phyloP scores from a whole-genome alignment of 2,329 filamentous ascomycete genomes.

The Pseudocercospora cruenta region DNA sequence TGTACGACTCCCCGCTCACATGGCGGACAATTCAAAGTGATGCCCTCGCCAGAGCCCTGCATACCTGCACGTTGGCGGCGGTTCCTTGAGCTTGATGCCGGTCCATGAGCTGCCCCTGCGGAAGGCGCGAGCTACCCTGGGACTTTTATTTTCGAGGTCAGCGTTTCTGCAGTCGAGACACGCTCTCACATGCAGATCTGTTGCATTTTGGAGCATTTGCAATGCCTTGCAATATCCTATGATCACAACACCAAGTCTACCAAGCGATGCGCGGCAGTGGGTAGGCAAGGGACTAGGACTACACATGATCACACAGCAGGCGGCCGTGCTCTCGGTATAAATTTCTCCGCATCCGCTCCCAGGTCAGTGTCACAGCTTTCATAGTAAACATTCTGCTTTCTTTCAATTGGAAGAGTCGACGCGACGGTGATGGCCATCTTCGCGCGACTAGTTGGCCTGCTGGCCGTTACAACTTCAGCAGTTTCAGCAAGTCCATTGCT shows the following conservation, averaged over 20 bases:
- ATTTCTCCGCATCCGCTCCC: slow-evolving; percentile 12
- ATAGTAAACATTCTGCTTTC: slow-evolving; percentile 7
- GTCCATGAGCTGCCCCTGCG: slow-evolving; percentile 3
- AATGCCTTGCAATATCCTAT: background rate
- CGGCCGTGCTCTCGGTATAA: slow-evolving; percentile 16
- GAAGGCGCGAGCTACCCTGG: slow-evolving; percentile 1
- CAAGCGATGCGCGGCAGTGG: background rate
- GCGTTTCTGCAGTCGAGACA: background rate
- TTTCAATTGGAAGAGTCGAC: background rate
- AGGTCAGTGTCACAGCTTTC: background rate
- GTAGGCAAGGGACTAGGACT: background rate
- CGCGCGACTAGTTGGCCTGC: slow-evolving; percentile 19
- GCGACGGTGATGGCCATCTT: slow-evolving; percentile 23
- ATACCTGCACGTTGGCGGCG: slow-evolving; percentile 4
- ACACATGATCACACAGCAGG: background rate
- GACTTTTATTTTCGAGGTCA: background rate
- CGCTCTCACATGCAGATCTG: slow-evolving; percentile 4
- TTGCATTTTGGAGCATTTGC: background rate
- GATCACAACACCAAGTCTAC: slow-evolving; percentile 1
- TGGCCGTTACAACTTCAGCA: slow-evolving; percentile 22
- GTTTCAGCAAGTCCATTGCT: slow-evolving; percentile 25
- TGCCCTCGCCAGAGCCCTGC: background rate
- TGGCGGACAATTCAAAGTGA: background rate
- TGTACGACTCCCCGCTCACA: slow-evolving; percentile 6
- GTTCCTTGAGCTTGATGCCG: background rate